A percentile compares a stretch with the other conserved stretches of the same genome.
phyloP scores from a whole-genome alignment of 2,329 filamentous ascomycete genomes.

The Coniochaeta ligniaria region DNA sequence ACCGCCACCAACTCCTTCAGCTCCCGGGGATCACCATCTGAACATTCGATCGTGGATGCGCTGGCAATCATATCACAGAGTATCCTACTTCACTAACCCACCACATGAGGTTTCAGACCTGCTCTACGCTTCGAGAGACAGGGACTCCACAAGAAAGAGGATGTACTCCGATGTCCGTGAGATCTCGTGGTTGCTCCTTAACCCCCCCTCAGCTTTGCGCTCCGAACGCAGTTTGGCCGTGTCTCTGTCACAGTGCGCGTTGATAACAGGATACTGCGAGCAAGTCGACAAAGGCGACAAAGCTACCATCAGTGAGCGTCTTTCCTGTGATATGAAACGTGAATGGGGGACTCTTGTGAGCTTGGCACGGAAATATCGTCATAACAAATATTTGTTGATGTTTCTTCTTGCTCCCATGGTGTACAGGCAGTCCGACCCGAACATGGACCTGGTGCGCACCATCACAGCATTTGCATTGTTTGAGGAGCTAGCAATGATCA shows the following conservation, averaged over 20 bases:
- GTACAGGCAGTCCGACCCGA: constrained; percentile 13
- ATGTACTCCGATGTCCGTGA: background rate
- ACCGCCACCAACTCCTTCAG: background rate
- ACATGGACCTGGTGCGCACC: constrained; percentile 16
- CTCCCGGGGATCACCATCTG: constrained; percentile 10
- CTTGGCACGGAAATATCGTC: constrained; percentile 3
- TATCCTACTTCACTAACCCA: background rate
- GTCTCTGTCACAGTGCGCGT: constrained; percentile 11
- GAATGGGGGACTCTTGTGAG: constrained; percentile 18
- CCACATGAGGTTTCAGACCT: background rate
- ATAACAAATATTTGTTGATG: constrained; percentile 11
- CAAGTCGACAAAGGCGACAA: constrained; percentile 8
- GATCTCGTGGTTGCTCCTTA: background rate
- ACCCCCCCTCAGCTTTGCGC: background rate
- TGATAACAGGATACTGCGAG: constrained; percentile 14
- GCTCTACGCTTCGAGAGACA: constrained; percentile 6
- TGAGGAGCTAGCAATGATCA: background rate
- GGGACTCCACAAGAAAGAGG: background rate
- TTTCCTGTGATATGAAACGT: constrained; percentile 12
- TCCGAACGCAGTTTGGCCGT: constrained; percentile 10
- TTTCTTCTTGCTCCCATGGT: constrained; percentile 17
- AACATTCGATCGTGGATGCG: constrained; percentile 16
- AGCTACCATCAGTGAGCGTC: constrained; percentile 14
- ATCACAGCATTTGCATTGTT: background rate
- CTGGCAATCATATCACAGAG: constrained; percentile 19